Conservation (phyloP, 1,284 basidiomycete genomes). For the Jaminaea rosea region DNA sequence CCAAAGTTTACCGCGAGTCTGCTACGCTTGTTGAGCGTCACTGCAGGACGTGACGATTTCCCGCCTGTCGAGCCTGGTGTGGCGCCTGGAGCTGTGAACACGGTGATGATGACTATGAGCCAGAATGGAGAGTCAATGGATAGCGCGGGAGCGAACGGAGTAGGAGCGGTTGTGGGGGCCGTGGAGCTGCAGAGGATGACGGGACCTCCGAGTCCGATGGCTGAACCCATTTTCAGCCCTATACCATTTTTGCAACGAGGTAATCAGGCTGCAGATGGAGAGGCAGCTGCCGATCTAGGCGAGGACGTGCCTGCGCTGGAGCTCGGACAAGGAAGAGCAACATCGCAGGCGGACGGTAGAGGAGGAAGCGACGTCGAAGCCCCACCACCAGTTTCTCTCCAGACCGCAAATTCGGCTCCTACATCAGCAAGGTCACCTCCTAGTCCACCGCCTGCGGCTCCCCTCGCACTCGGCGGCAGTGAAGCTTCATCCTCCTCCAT, state of each 20-base stretch:
- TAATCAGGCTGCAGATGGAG: background rate
- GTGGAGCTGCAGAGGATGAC: too few species aligned
- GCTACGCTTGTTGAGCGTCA: background rate
- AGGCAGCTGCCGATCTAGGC: background rate
- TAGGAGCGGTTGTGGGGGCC: too few species aligned
- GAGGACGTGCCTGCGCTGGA: background rate
- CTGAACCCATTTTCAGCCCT: background rate
- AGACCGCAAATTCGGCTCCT: too few species aligned
- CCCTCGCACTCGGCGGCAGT: background rate
- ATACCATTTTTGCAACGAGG: background rate
- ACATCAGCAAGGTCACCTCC: too few species aligned
- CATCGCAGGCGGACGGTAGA: background rate
- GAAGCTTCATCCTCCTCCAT: background rate
- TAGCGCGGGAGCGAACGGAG: background rate
- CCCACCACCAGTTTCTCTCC: too few species aligned
- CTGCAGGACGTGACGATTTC: background rate
- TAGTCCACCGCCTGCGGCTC: too few species aligned
- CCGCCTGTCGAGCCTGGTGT: background rate
- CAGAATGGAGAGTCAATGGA: background rate
- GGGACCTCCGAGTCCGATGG: background rate
- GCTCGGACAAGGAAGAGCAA: background rate
- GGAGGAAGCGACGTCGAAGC: too few species aligned
- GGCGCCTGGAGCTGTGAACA: too few species aligned
- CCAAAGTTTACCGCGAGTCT: background rate
- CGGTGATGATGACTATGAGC: too few species aligned